These are phyloP conservation scores for Cryptococcus sp. DNA, from an alignment of 1,284 basidiomycete genomes.

Conservation along the genomic window DNA sequence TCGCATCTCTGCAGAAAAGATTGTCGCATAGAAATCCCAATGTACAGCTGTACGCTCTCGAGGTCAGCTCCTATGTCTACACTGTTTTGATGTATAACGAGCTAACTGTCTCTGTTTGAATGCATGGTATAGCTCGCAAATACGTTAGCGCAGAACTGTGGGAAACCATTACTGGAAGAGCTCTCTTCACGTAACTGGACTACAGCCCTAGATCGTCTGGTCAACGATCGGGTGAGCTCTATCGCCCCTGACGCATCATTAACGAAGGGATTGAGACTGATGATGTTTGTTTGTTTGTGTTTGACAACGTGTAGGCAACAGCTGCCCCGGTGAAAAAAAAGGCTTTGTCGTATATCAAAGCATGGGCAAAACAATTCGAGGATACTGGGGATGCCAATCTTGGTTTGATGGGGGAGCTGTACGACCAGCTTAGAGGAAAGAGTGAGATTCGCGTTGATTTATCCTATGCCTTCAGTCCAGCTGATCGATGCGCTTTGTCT, in stretches of 20 bases:
- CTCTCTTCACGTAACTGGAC: conserved; percentile 89
- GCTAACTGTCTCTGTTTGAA: background rate
- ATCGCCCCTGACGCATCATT: background rate
- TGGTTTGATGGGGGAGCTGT: conserved; percentile 89
- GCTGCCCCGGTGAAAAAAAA: conserved; percentile 84
- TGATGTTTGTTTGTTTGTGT: background rate
- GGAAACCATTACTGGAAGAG: conserved; percentile 77
- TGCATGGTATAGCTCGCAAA: conserved; percentile 65
- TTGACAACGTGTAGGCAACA: conserved; percentile 65
- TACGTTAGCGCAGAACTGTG: conserved; percentile 88
- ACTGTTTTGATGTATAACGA: background rate
- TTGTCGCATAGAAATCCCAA: conserved; percentile 92
- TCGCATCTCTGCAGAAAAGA: conserved; percentile 84
- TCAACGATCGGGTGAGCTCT: conserved; percentile 77
- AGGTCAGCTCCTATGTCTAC: conserved; percentile 41
- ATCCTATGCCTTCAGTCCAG: background rate
- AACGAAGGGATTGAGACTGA: background rate
- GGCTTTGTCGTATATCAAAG: conserved; percentile 70
- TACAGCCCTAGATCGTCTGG: conserved; percentile 77
- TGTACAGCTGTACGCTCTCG: conserved; percentile 92
- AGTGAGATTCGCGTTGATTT: conserved; percentile 57
- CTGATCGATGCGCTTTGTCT: conserved; percentile 4
- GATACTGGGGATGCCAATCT: conserved; percentile 65
- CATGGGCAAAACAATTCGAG: conserved; percentile 86
- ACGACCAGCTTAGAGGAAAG: conserved; percentile 77